A percentile compares a stretch with the other conserved stretches of the same genome.
These are phyloP conservation scores for Camillea tinctor DNA, from an alignment of 2,329 filamentous ascomycete species.

Conservation along the genomic window DNA sequence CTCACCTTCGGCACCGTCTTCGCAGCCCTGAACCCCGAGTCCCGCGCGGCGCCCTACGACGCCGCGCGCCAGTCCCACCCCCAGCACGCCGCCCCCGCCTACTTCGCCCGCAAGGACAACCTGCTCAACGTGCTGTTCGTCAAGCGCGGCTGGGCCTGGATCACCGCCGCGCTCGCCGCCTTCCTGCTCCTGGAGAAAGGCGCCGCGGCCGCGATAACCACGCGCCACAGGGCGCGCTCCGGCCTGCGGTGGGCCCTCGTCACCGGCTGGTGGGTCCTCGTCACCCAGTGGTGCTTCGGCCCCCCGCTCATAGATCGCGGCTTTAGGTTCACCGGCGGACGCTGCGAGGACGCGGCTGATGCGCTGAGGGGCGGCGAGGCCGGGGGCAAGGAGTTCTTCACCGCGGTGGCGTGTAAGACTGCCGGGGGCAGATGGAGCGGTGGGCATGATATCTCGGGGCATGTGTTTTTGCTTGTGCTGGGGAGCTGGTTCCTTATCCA, in stretches of 20 bases:
- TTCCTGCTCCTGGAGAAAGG: conserved; percentile 70
- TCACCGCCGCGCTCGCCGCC: conserved; percentile 68
- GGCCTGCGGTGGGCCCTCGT: conserved; percentile 66
- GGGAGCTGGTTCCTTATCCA: conserved; percentile 79
- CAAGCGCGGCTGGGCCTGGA: conserved; percentile 94
- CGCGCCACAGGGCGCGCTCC: conserved; percentile 28
- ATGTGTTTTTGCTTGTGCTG: conserved; percentile 88
- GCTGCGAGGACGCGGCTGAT: conserved; percentile 63
- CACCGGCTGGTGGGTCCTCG: conserved; percentile 77
- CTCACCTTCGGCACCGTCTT: conserved; percentile 81
- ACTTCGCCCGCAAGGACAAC: conserved; percentile 94
- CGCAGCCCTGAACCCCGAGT: conserved; percentile 71
- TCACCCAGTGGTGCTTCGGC: conserved; percentile 97
- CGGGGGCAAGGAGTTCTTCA: conserved; percentile 56
- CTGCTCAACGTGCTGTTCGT: conserved; percentile 91
- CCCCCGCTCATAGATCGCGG: conserved; percentile 85
- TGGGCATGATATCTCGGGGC: conserved; percentile 95
- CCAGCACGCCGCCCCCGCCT: conserved; percentile 64
- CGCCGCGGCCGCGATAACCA: conserved; percentile 48
- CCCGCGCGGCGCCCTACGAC: conserved; percentile 63
- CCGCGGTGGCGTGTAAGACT: conserved; percentile 76
- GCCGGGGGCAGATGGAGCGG: conserved; percentile 83
- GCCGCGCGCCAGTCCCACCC: conserved; percentile 61
- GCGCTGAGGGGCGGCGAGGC: conserved; percentile 46
- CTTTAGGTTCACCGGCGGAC: conserved; percentile 85